A percentile compares a stretch with the other conserved stretches of the same genome.
Evolutionary conservation across 176 grass and related monocot genomes (phyloP).

Genomic region (Microstegium vimineum): DNA sequence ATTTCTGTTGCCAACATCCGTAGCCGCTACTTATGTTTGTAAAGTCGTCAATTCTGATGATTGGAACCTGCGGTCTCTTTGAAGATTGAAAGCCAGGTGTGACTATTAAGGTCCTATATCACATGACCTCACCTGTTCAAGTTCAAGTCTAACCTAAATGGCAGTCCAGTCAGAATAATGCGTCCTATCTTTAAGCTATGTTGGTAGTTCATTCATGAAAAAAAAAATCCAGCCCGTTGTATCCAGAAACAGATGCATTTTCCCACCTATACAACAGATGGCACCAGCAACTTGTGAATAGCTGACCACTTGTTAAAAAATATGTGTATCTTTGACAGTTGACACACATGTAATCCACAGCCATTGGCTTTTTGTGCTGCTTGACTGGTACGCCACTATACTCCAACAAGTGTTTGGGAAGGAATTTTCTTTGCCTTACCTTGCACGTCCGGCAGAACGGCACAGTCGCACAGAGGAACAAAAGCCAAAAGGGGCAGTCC

Average conservation of each 20-base stretch:
- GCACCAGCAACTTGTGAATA: background rate
- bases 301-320: background rate
- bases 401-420: too few species aligned
- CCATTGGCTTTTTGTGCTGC: background rate
- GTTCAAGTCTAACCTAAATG: slow-evolving; percentile 17
- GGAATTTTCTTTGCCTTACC: slow-evolving; percentile 1
- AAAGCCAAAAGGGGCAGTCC: too few species aligned
- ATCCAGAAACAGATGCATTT: background rate
- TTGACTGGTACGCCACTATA: background rate
- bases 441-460: slow-evolving; percentile 9
- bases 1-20: background rate
- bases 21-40: background rate
- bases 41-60: background rate
- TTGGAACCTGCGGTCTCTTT: background rate
- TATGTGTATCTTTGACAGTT: background rate
- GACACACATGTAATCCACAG: background rate
- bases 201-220: background rate
- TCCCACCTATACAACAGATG: background rate
- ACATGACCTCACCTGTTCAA: too few species aligned
- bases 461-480: too few species aligned
- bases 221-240: background rate
- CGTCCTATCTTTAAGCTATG: background rate
- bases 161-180: background rate
- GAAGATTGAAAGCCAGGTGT: background rate
- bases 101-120: background rate